phyloP scores from a whole-genome alignment of 2,329 filamentous ascomycete genomes.

The Fusarium anthophilum region DNA sequence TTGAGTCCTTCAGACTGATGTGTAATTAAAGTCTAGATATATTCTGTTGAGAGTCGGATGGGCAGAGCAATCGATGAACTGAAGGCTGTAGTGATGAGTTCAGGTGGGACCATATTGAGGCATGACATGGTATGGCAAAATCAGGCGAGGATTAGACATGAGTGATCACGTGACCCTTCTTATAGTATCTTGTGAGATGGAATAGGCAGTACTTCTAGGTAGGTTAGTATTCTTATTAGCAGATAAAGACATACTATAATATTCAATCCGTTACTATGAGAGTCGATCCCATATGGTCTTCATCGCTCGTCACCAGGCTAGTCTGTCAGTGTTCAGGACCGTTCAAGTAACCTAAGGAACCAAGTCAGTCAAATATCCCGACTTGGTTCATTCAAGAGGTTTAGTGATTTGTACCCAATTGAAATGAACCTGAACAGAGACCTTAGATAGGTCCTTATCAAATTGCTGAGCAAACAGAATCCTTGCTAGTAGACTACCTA shows the following conservation, averaged over 20 bases:
- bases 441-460: neutral
- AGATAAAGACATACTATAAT: neutral
- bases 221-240: neutral
- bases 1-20: neutral
- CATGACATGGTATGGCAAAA: slow-evolving; percentile 16
- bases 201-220: neutral
- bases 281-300: neutral
- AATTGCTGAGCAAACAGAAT: neutral
- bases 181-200: neutral
- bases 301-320: neutral
- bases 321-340: neutral
- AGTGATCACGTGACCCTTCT: slow-evolving; percentile 13
- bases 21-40: neutral
- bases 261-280: neutral
- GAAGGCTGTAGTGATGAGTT: neutral
- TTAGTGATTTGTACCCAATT: neutral
- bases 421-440: neutral
- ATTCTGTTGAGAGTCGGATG: neutral
- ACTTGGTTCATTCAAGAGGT: neutral
- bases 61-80: neutral
- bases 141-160: slow-evolving; percentile 3
- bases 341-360: neutral
- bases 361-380: neutral
- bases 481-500: neutral
- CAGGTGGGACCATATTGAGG: neutral